A percentile compares a stretch with the other conserved stretches of the same genome.
Conservation (phyloP, 108 stramenopile genomes). For the Discostella stelligeroides region DNA sequence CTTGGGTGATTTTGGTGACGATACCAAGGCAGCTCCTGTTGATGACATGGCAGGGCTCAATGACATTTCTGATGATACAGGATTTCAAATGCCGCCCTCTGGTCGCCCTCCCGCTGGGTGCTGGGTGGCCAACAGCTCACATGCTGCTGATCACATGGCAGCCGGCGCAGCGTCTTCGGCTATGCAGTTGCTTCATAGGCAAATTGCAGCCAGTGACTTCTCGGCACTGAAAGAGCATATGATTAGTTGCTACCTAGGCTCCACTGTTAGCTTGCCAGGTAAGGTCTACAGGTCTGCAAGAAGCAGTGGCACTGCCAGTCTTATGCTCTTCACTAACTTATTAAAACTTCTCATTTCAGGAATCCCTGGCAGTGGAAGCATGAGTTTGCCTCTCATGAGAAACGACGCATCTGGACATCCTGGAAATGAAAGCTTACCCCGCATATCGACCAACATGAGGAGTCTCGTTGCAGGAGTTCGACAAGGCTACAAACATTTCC, state of each 20-base stretch:
- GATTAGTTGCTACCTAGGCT: constrained; percentile 87
- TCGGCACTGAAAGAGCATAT: constrained; percentile 76
- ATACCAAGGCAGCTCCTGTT: constrained; percentile 30
- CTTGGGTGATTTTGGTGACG: constrained; percentile 69
- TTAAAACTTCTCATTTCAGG: constrained; percentile 20
- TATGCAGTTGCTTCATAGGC: constrained; percentile 95
- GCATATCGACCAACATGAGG: constrained; percentile 61
- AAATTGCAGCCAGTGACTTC: constrained; percentile 97
- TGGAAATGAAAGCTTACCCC: constrained; percentile 83
- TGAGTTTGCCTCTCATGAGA: constrained; percentile 79
- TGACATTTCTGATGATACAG: constrained; percentile 66
- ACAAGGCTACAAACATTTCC: constrained; percentile 92
- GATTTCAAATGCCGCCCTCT: constrained; percentile 87
- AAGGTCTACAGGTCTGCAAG: neutral
- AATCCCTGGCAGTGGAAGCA: constrained; percentile 75
- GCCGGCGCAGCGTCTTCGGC: constrained; percentile 94
- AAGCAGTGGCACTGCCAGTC: neutral
- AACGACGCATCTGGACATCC: constrained; percentile 84
- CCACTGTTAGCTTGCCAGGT: constrained; percentile 86
- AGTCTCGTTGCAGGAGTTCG: constrained; percentile 81
- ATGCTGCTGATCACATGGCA: constrained; percentile 97
- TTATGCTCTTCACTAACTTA: constrained; percentile 28
- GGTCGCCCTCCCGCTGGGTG: constrained; percentile 85
- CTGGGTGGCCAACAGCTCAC: constrained; percentile 94
- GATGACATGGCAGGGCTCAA: constrained; percentile 75